These are phyloP conservation scores for Suhomyces xylopsoci DNA, from an alignment of 805 yeast genomes.

Conservation along the genomic window DNA sequence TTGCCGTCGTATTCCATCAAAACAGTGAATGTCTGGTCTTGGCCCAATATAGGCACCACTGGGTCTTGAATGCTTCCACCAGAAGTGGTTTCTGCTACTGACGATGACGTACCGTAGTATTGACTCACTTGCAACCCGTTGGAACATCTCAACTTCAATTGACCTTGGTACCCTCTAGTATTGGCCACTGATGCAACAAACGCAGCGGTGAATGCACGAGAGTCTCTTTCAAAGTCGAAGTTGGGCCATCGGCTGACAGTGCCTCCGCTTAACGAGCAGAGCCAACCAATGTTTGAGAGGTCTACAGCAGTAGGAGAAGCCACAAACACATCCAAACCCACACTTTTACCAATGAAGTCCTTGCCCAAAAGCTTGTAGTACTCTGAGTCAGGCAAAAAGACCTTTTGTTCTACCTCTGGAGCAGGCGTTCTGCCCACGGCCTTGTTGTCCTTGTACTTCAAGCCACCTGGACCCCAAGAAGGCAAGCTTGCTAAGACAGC, in stretches of 20 bases:
- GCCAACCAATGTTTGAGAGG: slow-evolving; percentile 65
- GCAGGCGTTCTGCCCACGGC: slow-evolving; percentile 40
- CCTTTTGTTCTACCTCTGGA: slow-evolving; percentile 44
- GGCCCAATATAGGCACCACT: slow-evolving; percentile 59
- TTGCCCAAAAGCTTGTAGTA: slow-evolving; percentile 60
- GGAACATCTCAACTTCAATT: slow-evolving; percentile 81
- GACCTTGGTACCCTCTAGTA: slow-evolving; percentile 72
- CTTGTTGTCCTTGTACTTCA: slow-evolving; percentile 43
- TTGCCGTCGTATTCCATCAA: slow-evolving; percentile 76
- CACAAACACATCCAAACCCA: slow-evolving; percentile 76
- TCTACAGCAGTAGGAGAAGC: slow-evolving; percentile 66
- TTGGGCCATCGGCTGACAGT: slow-evolving; percentile 58
- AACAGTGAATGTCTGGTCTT: slow-evolving; percentile 65
- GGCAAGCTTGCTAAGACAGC: slow-evolving; percentile 69
- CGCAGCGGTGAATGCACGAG: slow-evolving; percentile 58
- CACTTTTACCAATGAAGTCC: slow-evolving; percentile 52
- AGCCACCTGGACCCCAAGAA: slow-evolving; percentile 74
- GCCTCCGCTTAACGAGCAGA: slow-evolving; percentile 75
- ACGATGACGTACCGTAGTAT: slow-evolving; percentile 58
- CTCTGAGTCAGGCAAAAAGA: slow-evolving; percentile 57
- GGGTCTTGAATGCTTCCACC: slow-evolving; percentile 53
- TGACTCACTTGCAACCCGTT: slow-evolving; percentile 77
- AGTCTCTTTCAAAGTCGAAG: slow-evolving; percentile 69
- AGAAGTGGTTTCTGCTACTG: slow-evolving; percentile 20
- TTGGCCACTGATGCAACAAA: slow-evolving; percentile 50